Evolutionary conservation across 306 rosid genomes (phyloP), one percentile per base, ranked within the genome.

Genomic region (Purshia tridentata): DNA sequence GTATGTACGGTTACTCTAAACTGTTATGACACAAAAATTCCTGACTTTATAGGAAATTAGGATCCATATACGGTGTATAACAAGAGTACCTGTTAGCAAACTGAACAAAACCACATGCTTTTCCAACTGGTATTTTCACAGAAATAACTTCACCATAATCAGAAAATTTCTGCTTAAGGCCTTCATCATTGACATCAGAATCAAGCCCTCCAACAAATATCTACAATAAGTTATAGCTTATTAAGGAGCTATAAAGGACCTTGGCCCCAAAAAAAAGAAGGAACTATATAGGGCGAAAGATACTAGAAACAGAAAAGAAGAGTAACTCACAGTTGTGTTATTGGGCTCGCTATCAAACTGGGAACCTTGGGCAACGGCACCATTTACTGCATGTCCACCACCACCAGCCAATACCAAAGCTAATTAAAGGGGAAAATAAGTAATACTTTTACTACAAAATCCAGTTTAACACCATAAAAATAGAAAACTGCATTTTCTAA

Each of bases 121-220:
- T 94, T 68, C 97, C 97, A 54, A 84, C 80, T 6, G 99, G 99
- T 72, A 94, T 94, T 77, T 94, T 94, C 77, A 94, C 97, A 22
- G 99, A 94, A 75, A 91, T 72, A 83, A 94, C 88, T 64, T 89
- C 99, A 49, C 99, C 99, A 56, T 85, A 94, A 67, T 89, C 87
- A 75, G 88, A 86, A 86, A 94, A 94, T 42, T 95, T 88, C 64
- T 88, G 99, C 83, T 91, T 85, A 50, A 94, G 99, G 78, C 88
- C 97, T 70, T 94, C 97, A 69, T 94, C 99, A 72, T 78, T 76
- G 42, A 84, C 88, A 76, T 94, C 99, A 78, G 99, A 91, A 83
- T 91, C 99, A 69, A 94, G 97, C 67, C 99, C 99, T 42, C 99
- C 99, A 77, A 94, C 99, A 84, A 94, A 94, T 76, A 94, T 91